A percentile compares a stretch with the other conserved stretches of the same genome.
Evolutionary conservation across 2,329 filamentous ascomycete genomes (phyloP).

Genomic region (Paraphoma sp.): DNA sequence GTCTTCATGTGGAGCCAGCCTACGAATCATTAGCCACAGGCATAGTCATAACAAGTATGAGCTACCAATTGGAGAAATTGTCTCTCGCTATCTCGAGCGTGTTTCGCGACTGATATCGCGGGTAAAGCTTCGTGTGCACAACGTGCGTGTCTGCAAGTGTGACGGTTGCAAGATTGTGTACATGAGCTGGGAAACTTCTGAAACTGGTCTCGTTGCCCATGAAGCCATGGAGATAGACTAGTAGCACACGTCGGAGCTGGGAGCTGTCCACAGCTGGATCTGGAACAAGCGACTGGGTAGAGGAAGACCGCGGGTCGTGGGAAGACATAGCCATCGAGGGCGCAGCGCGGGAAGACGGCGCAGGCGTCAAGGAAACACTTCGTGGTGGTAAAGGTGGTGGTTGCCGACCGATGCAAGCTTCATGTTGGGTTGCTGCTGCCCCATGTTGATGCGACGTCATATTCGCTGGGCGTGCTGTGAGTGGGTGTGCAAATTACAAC

Average conservation of each 20-base stretch:
- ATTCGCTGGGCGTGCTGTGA: slow-evolving; percentile 12
- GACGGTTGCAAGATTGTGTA: slow-evolving; percentile 75
- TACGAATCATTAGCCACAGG: slow-evolving; percentile 31
- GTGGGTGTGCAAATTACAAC: slow-evolving; percentile 6
- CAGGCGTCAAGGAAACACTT: slow-evolving; percentile 12
- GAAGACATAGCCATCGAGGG: slow-evolving; percentile 37
- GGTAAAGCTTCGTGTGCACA: slow-evolving; percentile 87
- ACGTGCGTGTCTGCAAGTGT: slow-evolving; percentile 75
- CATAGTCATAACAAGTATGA: background rate
- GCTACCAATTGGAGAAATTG: slow-evolving; percentile 79
- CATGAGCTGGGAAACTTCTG: slow-evolving; percentile 83
- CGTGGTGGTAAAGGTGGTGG: slow-evolving; percentile 45
- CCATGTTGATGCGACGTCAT: slow-evolving; percentile 26
- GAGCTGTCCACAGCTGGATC: slow-evolving; percentile 35
- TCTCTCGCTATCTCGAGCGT: slow-evolving; percentile 76
- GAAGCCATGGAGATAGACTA: slow-evolving; percentile 90
- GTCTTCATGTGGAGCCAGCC: slow-evolving; percentile 78
- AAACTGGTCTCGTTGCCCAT: slow-evolving; percentile 90
- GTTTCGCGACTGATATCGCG: slow-evolving; percentile 77
- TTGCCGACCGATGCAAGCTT: slow-evolving; percentile 13
- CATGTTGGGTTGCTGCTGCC: slow-evolving; percentile 15
- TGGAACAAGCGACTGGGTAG: slow-evolving; percentile 54
- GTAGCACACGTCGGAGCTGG: slow-evolving; percentile 65
- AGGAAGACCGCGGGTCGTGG: slow-evolving; percentile 54
- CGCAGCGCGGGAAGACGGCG: slow-evolving; percentile 24